Percentiles rank a stretch among this genome's conserved stretches.
Evolutionary conservation across 2,329 filamentous ascomycete species (phyloP).

Genomic region (Fusarium sp.): DNA sequence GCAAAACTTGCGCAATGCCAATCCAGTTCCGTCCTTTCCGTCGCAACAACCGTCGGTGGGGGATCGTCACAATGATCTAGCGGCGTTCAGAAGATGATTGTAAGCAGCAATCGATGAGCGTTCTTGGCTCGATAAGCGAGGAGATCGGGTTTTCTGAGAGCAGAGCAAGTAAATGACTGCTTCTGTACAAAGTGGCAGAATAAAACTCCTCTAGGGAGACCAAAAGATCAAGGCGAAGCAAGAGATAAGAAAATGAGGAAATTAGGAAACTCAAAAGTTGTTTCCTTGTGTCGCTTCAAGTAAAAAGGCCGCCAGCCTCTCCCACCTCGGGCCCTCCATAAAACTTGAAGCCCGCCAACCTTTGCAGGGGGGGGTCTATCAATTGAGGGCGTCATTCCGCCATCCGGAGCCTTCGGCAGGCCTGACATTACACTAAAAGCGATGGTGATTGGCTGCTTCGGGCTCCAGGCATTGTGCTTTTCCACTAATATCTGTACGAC

Average conservation of each 20-base stretch:
- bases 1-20: background rate
- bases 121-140: constrained; percentile 35
- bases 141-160: background rate
- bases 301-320: constrained; percentile 3
- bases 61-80: constrained; percentile 32
- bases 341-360: constrained; percentile 7
- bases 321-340: background rate
- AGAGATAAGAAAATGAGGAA: constrained; percentile 6
- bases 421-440: constrained; percentile 21
- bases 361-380: constrained; percentile 13
- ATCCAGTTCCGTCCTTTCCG: constrained; percentile 1
- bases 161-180: constrained; percentile 42
- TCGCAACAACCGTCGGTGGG: constrained; percentile 13
- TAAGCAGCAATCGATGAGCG: background rate
- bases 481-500: constrained; percentile 11
- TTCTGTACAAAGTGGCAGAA: background rate
- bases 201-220: constrained; percentile 18
- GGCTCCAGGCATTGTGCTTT: constrained; percentile 3
- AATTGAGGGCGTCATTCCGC: constrained; percentile 32
- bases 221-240: background rate
- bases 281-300: constrained; percentile 15
- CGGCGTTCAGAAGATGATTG: constrained; percentile 14
- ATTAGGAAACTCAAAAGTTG: constrained; percentile 13
- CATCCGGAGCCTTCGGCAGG: constrained; percentile 38
- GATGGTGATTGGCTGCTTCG: constrained; percentile 11